Base-by-base conservation (phyloP, 2,329 filamentous ascomycete genomes). In the Venturia nashicola region DNA sequence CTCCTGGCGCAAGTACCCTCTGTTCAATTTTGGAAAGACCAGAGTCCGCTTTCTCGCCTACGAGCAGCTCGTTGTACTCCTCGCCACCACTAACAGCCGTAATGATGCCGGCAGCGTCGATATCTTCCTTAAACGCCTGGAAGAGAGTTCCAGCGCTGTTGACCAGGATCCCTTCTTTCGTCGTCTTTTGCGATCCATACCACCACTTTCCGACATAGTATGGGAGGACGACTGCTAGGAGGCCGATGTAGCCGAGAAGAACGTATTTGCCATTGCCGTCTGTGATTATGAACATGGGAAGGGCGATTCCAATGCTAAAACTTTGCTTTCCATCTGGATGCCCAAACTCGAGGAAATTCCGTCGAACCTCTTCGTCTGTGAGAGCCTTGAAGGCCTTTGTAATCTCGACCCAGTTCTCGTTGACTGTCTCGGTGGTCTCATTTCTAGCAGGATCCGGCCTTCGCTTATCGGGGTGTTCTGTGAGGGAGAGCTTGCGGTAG, bases 251-350 rank as follows among this genome's bases (percentile, higher is more conserved):
- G 67, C 97, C 83, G 65, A 97, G 80, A 66, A 99, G 81, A 63
- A 99, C 89, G 72, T 95, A 97, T 79, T 97, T 97, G 68, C 92
- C 93, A 74, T 94, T 95, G 64, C 92, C 93, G 69, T 97, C 91
- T 16, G 90, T 89, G 64, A 99, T 83, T 70, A 99, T 91, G 76
- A 94, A 90, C 74, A 94, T 88, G 57, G 94, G 94, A 57, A 99
- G 83, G 57, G 93, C 94, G 68, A 99, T 99, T 68, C 94, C 93
- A 72, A 99, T 97, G 77, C 91, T 97, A 77, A 92, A 94, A 74
- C 91, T 93, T 78, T 99, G 94, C 82, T 97, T 97, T 73, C 94
- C 94, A 74, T 99, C 94, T 7, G 94, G 94, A 75, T 99, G 91
- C 64, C 94, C 94, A 71, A 89, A 99, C 75, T 96, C 89, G 62